Base-by-base conservation (phyloP, 306 rosid species). In the Lathyrus sativus region DNA sequence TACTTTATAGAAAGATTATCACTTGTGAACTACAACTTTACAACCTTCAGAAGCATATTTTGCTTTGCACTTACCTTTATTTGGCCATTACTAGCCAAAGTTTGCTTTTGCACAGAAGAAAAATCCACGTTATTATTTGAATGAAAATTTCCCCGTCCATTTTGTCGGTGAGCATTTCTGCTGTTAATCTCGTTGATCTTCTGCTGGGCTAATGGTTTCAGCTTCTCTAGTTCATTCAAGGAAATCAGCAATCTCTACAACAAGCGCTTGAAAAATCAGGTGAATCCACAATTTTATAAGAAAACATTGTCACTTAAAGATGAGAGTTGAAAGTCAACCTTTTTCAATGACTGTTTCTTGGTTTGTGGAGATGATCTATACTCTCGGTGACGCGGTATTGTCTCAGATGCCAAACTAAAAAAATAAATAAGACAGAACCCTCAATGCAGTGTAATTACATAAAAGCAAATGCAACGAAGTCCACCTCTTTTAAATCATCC, bases 131-230 rank as follows among this genome's bases (percentile, higher is more conserved):
- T 79, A 77, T 67, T 87, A 72, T 82, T 85, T 48, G 83, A 87
- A 66, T 65, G 78, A 62, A 78, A 60, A 53, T 73, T 67, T 73
- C 77, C 85, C 80, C 55, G 11, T 70, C 87, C 81, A 61, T 80
- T 79, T 78, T 59, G 85, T 60, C 72, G 86, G 78, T 49, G 60
- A 54, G 61, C 24, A 51, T 79, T 68, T 62, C 71, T 85, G 66
- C 85, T 74, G 71, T 88, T 85, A 61, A 80, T 76, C 70, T 90
- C 98, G 15, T 75, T 75, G 62, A 80, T 73, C 95, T 85, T 93
- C 81, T 76, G 88, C 74, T 85, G 87, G 50, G 90, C 98, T 68
- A 74, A 77, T 26, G 98, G 96, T 81, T 93, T 88, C 83, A 93
- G 79, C 31, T 76, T 73, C 85, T 93, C 98, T 75, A 93, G 85